These are phyloP conservation scores for Manihot esculenta DNA, from an alignment of 441 rosid species.

Conservation along the genomic window DNA sequence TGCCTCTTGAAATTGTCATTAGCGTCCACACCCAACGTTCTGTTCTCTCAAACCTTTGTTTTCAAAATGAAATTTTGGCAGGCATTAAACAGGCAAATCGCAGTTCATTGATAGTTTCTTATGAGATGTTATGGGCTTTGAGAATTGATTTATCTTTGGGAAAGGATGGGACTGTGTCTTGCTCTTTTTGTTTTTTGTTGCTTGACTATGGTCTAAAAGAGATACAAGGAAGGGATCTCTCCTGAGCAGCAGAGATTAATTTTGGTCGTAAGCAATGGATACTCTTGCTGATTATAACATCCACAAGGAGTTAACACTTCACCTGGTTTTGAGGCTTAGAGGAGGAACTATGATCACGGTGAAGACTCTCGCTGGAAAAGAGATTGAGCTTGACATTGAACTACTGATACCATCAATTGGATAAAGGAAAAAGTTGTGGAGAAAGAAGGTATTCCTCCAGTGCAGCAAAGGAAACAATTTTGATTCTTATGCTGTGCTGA, in stretches of 20 bases:
- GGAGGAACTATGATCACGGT: constrained; percentile 98
- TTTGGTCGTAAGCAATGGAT: constrained; percentile 82
- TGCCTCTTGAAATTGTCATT: background rate
- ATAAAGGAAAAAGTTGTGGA: constrained; percentile 96
- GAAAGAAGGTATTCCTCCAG: constrained; percentile 98
- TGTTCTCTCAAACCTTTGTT: background rate
- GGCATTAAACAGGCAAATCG: background rate
- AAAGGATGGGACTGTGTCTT: background rate
- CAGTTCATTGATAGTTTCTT: background rate
- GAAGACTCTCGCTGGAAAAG: constrained; percentile 92
- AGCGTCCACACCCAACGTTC: background rate
- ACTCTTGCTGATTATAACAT: constrained; percentile 88
- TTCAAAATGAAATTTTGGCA: background rate
- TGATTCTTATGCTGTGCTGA: background rate
- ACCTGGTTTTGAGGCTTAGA: constrained; percentile 84
- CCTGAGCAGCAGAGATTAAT: constrained; percentile 93
- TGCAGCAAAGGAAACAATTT: constrained; percentile 72
- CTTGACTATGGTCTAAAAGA: background rate
- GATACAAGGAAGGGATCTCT: constrained; percentile 95
- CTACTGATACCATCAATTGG: constrained; percentile 94
- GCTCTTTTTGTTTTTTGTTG: no score
- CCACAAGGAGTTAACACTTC: constrained; percentile 92
- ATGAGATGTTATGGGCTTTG: background rate
- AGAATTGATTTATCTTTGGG: no score
- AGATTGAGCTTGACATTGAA: constrained; percentile 91